Conservation (phyloP, 2,329 filamentous ascomycete genomes). For the Aspergillus nomiae region DNA sequence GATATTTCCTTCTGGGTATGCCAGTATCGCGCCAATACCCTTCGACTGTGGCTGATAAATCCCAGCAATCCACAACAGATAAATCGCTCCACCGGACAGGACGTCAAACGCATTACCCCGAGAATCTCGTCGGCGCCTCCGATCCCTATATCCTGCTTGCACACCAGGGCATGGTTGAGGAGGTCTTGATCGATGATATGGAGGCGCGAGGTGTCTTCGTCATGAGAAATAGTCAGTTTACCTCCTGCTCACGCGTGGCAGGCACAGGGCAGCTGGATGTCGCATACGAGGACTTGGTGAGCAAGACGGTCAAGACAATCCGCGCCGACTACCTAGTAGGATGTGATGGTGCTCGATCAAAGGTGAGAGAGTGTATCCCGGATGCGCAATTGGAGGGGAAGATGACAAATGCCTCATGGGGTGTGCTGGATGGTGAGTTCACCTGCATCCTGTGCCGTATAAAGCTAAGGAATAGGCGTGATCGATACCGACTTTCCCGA, state of each 20-base stretch:
- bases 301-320: not conserved
- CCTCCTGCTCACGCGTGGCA: not conserved
- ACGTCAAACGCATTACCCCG: not conserved
- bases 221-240: not conserved
- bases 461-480: not conserved
- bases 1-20: not conserved
- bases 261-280: not conserved
- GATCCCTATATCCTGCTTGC: not conserved
- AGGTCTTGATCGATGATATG: not conserved
- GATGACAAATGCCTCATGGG: not conserved
- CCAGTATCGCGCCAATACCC: rapidly evolving
- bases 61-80: not conserved
- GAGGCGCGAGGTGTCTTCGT: not conserved
- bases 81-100: not conserved
- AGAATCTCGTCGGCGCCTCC: not conserved
- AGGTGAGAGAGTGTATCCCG: not conserved
- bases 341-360: not conserved
- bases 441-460: not conserved
- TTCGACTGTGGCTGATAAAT: not conserved
- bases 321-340: not conserved
- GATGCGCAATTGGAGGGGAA: not conserved
- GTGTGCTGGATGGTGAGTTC: not conserved
- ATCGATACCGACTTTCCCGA: not conserved
- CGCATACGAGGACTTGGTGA: not conserved
- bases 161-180: not conserved